Conservation (phyloP, 1,284 basidiomycete species). For the Ustilago vetiveriae region DNA sequence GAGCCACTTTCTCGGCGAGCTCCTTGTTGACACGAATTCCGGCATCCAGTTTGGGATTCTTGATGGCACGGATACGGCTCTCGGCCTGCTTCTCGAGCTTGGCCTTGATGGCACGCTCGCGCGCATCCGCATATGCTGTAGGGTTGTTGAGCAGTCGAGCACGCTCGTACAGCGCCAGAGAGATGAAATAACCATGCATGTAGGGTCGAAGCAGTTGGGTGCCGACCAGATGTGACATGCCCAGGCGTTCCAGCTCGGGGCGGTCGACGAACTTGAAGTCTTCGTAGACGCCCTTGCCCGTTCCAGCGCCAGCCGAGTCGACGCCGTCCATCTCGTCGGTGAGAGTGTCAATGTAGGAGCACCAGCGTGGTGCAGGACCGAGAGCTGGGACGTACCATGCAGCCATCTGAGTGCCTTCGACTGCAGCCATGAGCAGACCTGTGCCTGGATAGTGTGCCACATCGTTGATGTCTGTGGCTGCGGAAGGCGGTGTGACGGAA, state of each 20-base stretch:
- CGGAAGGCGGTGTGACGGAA: slow-evolving; percentile 87
- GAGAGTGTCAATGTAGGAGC: slow-evolving; percentile 94
- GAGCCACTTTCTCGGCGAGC: slow-evolving; percentile 84
- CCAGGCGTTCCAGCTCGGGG: slow-evolving; percentile 77
- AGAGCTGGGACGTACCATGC: slow-evolving; percentile 86
- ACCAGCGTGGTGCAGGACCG: slow-evolving; percentile 96
- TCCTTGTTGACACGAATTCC: slow-evolving; percentile 86
- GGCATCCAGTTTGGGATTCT: slow-evolving; percentile 52
- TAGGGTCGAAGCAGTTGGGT: slow-evolving; percentile 95
- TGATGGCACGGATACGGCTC: slow-evolving; percentile 78
- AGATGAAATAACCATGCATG: slow-evolving; percentile 99
- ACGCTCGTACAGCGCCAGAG: slow-evolving; percentile 92
- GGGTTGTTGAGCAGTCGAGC: slow-evolving; percentile 96
- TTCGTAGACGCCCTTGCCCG: slow-evolving; percentile 75
- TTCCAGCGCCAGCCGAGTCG: slow-evolving; percentile 71
- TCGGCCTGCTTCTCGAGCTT: slow-evolving; percentile 94
- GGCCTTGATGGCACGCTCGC: slow-evolving; percentile 84
- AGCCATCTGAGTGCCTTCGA: slow-evolving; percentile 64
- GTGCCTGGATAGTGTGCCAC: slow-evolving; percentile 64
- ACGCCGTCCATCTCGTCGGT: slow-evolving; percentile 83
- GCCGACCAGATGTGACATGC: slow-evolving; percentile 90
- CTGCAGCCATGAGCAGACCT: slow-evolving; percentile 62
- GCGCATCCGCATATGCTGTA: slow-evolving; percentile 91
- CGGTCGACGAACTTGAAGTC: slow-evolving; percentile 98
- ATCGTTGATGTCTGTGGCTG: slow-evolving; percentile 77